Evolutionary conservation across 129 eudicot genomes (phyloP).

Genomic region (Oenanthe sinensis): DNA sequence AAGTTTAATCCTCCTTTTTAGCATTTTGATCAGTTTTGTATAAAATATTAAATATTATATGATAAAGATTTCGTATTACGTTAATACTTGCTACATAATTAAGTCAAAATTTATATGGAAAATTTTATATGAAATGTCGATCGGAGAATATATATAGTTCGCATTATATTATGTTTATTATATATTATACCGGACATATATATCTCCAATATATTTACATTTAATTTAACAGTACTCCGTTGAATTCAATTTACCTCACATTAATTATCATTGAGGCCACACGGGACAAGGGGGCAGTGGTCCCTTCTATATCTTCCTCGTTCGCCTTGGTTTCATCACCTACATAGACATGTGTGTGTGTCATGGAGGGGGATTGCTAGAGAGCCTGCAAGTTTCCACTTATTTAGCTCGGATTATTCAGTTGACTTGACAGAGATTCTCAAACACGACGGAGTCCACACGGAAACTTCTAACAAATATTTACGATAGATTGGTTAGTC

Average conservation of each 20-base stretch:
- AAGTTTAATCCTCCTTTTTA: background rate
- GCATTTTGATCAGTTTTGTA: background rate
- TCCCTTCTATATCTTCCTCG: too few relatives aligned
- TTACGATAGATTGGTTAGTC: background rate
- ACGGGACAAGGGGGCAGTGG: background rate
- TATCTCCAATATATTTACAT: too few relatives aligned
- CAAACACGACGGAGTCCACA: background rate
- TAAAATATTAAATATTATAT: too few relatives aligned
- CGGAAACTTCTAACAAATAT: background rate
- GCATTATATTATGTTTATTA: too few relatives aligned
- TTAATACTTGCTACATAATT: background rate
- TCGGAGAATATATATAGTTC: too few relatives aligned
- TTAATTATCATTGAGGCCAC: background rate
- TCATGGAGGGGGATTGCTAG: background rate
- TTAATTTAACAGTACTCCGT: too few relatives aligned
- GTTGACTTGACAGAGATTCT: background rate
- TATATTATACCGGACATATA: too few relatives aligned
- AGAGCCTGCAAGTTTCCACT: background rate
- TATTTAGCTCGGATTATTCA: background rate
- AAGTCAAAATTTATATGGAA: too few relatives aligned
- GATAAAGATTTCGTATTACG: too few relatives aligned
- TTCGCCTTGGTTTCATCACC: background rate
- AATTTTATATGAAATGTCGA: too few relatives aligned
- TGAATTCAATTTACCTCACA: too few relatives aligned
- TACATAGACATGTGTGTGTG: background rate